These are phyloP conservation scores for Rhizopogon vinicolor DNA, from an alignment of 768 basidiomycete genomes.

Conservation along the genomic window DNA sequence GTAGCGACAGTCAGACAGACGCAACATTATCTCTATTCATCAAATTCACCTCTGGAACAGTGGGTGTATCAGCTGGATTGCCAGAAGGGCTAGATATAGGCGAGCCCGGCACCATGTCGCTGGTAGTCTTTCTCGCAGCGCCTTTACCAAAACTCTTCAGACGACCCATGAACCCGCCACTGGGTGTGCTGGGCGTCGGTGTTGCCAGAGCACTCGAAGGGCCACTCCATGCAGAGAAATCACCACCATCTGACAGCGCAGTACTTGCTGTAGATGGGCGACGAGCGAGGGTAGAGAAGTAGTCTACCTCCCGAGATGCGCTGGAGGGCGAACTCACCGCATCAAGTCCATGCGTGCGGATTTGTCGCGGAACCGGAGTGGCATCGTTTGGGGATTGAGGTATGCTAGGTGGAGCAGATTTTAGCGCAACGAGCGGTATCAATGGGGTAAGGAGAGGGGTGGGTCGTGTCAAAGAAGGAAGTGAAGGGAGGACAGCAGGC, in stretches of 20 bases:
- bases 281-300: slow-evolving; percentile 45
- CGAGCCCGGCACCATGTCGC: slow-evolving; percentile 20
- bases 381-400: slow-evolving; percentile 37
- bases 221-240: slow-evolving; percentile 39
- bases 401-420: slow-evolving; percentile 30
- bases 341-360: slow-evolving; percentile 45
- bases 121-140: slow-evolving; percentile 28
- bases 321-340: slow-evolving; percentile 14
- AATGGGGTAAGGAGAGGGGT: slow-evolving; percentile 58
- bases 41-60: slow-evolving; percentile 21
- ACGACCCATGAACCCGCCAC: slow-evolving; percentile 67
- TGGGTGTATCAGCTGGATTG: slow-evolving; percentile 9
- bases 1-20: neutral
- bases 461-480: slow-evolving; percentile 37
- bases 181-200: slow-evolving; percentile 46
- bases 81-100: slow-evolving; percentile 13
- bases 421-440: slow-evolving; percentile 41
- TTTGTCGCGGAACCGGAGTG: slow-evolving; percentile 26
- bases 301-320: slow-evolving; percentile 39
- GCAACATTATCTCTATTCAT: neutral
- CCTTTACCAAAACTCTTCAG: slow-evolving; percentile 72
- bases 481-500: slow-evolving; percentile 53
- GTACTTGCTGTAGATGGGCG: slow-evolving; percentile 40
- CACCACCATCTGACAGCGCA: slow-evolving; percentile 41
- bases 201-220: slow-evolving; percentile 28